Percentiles rank a stretch among this genome's conserved stretches.
These are phyloP conservation scores for Plasmodium yoelii DNA, from an alignment of 169 alveolate genomes.

Conservation along the genomic window DNA sequence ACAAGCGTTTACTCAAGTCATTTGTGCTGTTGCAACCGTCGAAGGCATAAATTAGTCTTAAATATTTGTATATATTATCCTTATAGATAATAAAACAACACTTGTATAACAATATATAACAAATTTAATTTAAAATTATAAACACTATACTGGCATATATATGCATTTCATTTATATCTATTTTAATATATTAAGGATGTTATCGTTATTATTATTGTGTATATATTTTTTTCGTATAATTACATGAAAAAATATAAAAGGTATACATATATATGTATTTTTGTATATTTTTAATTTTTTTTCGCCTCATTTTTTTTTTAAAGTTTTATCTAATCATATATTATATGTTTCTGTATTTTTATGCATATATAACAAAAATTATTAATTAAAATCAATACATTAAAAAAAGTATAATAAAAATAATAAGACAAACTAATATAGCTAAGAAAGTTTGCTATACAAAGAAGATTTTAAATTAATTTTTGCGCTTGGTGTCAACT, in stretches of 20 bases:
- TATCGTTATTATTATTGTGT: too few relatives aligned
- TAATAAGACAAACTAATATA: neutral
- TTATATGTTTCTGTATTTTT: conserved; percentile 44
- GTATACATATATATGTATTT: neutral
- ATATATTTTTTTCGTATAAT: conserved; percentile 15
- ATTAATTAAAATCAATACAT: conserved; percentile 1
- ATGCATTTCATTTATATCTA: neutral
- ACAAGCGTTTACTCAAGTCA: conserved; percentile 74
- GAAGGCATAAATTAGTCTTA: conserved; percentile 66
- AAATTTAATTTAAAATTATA: conserved; percentile 6
- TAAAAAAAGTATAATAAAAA: neutral
- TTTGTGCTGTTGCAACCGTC: conserved; percentile 74
- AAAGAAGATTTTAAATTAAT: neutral
- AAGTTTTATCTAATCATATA: neutral
- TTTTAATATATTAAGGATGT: too few relatives aligned
- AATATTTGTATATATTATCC: conserved; percentile 19
- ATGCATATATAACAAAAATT: neutral
- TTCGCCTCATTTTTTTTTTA: conserved; percentile 15
- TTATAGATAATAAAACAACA: neutral
- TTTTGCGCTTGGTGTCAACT: neutral
- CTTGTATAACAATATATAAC: conserved; percentile 19
- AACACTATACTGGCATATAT: conserved; percentile 8
- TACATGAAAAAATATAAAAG: neutral
- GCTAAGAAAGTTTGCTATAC: neutral
- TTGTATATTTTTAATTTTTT: conserved; percentile 9